Percentiles rank a stretch among this genome's conserved stretches.
phyloP scores from a whole-genome alignment of 2,329 filamentous ascomycete species.

The Talaromyces sp. region DNA sequence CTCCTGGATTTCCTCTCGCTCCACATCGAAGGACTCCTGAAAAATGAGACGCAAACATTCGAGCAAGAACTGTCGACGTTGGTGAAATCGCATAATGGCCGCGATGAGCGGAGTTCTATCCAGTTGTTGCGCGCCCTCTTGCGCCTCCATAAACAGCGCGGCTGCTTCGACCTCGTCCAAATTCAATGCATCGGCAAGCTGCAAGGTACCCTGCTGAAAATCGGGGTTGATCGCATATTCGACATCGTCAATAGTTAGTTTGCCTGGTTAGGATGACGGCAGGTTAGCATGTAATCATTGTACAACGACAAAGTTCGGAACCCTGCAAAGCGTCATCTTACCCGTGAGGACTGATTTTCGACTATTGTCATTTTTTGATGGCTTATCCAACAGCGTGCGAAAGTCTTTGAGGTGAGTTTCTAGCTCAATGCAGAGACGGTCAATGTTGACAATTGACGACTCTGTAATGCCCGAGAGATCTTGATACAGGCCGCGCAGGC shows the following conservation, averaged over 20 bases:
- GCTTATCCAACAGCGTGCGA: conserved; percentile 69
- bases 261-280: conserved; percentile 52
- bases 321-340: conserved; percentile 33
- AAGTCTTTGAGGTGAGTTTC: conserved; percentile 65
- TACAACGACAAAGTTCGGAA: neutral
- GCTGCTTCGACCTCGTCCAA: conserved; percentile 86
- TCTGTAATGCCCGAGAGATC: conserved; percentile 76
- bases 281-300: conserved; percentile 8
- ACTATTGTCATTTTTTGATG: conserved; percentile 69
- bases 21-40: conserved; percentile 61
- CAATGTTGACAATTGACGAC: conserved; percentile 64
- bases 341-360: conserved; percentile 67
- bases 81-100: conserved; percentile 82
- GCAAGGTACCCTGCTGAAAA: conserved; percentile 77
- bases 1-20: conserved; percentile 53
- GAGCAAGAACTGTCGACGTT: conserved; percentile 75
- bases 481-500: conserved; percentile 78
- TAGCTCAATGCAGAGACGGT: conserved; percentile 64
- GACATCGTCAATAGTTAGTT: conserved; percentile 66
- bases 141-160: conserved; percentile 68
- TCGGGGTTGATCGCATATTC: conserved; percentile 80
- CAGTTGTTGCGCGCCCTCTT: conserved; percentile 63
- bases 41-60: conserved; percentile 79
- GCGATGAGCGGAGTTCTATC: conserved; percentile 72
- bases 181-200: conserved; percentile 82